Base-by-base conservation (phyloP, 192 early-diverging fungal species). In the Allomyces javanicus region DNA sequence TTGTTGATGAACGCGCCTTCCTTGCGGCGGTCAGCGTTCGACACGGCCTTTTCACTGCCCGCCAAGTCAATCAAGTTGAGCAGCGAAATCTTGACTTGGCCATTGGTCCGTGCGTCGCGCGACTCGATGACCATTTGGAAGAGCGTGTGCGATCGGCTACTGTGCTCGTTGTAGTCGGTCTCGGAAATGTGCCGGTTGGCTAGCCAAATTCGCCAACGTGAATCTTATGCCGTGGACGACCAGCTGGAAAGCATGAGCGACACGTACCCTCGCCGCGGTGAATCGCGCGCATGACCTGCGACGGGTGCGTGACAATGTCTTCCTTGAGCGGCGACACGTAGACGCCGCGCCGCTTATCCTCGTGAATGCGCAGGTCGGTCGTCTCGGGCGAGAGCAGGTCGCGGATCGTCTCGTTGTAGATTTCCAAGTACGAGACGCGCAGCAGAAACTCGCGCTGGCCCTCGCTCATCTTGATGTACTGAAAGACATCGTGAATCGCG, bases 1-100 rank as follows among this genome's bases (percentile, higher is more conserved):
- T 89, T 91, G 78, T 99, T 99, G 69, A 99, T 99, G 67, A 83
- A 93, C 10, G 90, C 87, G n/a, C 93, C 96, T 66, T 99, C 96
- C 71, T 92, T 93, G 24, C 92, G 80, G n/a, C 95, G 79, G 62
- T 89, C 88, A 9, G 79, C 81, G 63, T 93, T 81, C 62, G 75
- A 73, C 0, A 86, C 79, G 1, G 89, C 95, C 65, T 93, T 91
- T 76, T 99, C 96, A 11, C 90, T 91, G 24, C 96, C 96, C 9
- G 94, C 94, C 69, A 99, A 72, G 75, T 99, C 96, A 62, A 99
- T 92, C 65, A 99, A 81, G 68, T 97, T 97, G 71, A 75, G 71
- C 58, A 65, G 45, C 9, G 67, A 71, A 75, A 73, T 61, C 71
- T 75, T 26, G 70, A 84, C 24, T 75, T 75, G 73, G 44, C 72